Evolutionary conservation across 192 early-diverging fungal species (phyloP).

Genomic region (Gonapodya prolifera): DNA sequence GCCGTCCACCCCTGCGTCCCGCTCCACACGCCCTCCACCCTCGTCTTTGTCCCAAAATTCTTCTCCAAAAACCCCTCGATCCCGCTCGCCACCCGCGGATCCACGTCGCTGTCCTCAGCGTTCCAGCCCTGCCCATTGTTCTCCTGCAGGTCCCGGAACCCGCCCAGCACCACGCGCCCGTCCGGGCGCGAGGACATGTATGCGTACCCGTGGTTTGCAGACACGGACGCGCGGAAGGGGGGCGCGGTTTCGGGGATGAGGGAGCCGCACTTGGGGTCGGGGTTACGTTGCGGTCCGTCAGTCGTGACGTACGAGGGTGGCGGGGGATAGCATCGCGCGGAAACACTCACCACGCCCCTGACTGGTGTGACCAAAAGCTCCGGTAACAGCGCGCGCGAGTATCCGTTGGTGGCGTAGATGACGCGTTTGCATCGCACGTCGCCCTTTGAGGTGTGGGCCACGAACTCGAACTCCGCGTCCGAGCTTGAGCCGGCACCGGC

Average conservation of each 20-base stretch:
- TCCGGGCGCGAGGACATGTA: constrained; percentile 25
- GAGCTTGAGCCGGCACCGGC: neutral
- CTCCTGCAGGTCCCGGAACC: constrained; percentile 19
- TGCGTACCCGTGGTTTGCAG: constrained; percentile 26
- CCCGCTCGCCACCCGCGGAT: neutral
- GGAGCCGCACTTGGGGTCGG: neutral
- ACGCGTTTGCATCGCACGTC: constrained; percentile 14
- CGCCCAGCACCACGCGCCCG: constrained; percentile 29
- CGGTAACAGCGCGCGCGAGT: constrained; percentile 23
- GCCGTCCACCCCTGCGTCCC: constrained; percentile 4
- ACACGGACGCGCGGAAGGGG: constrained; percentile 9
- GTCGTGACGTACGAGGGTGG: constrained; percentile 18
- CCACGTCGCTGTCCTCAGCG: neutral
- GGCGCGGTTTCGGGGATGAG: neutral
- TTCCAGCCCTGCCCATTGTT: neutral
- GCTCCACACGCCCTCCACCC: neutral
- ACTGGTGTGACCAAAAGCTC: neutral
- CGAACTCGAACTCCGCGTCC: neutral
- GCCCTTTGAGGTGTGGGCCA: constrained; percentile 12
- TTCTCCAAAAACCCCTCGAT: neutral
- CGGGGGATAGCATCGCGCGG: neutral
- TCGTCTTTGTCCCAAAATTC: neutral
- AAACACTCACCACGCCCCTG: neutral
- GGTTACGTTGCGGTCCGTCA: too few species aligned
- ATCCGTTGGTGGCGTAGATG: constrained; percentile 33